Conservation (phyloP, 768 basidiomycete species). For the Gelatoporia subvermispora region DNA sequence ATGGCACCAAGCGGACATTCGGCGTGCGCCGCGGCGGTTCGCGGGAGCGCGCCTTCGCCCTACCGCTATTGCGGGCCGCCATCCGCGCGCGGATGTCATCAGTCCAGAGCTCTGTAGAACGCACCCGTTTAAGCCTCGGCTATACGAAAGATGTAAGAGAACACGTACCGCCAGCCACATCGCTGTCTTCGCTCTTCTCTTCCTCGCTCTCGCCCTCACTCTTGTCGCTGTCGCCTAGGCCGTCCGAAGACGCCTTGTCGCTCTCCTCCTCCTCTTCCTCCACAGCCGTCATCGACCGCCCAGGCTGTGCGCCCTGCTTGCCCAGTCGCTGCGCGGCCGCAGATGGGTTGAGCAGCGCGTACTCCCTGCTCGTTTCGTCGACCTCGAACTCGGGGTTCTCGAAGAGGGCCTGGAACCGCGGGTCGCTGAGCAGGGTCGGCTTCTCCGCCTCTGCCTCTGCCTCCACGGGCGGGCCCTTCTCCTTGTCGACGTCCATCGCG, state of each 20-base stretch:
- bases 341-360: slow-evolving; percentile 89
- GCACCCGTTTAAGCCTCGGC: not conserved
- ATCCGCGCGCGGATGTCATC: slow-evolving; percentile 22
- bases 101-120: slow-evolving; percentile 18
- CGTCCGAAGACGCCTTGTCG: slow-evolving; percentile 54
- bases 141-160: not conserved
- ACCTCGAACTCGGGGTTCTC: slow-evolving; percentile 89
- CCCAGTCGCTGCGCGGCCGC: slow-evolving; percentile 50
- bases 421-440: slow-evolving; percentile 68
- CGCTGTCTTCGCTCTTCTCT: slow-evolving; percentile 38
- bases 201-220: slow-evolving; percentile 31
- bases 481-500: slow-evolving; percentile 36
- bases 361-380: slow-evolving; percentile 86
- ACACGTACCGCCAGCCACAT: slow-evolving; percentile 34
- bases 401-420: slow-evolving; percentile 87
- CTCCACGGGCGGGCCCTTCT: slow-evolving; percentile 27
- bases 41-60: slow-evolving; percentile 1
- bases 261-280: slow-evolving; percentile 89
- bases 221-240: slow-evolving; percentile 24
- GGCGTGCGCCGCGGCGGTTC: slow-evolving; percentile 31
- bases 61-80: slow-evolving; percentile 16
- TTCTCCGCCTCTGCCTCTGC: slow-evolving; percentile 28
- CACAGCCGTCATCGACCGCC: slow-evolving; percentile 66
- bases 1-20: slow-evolving; percentile 62
- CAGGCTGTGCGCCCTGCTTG: slow-evolving; percentile 2